Evolutionary conservation across 495 filamentous ascomycete species (phyloP).

Genomic region (Astrothelium subdiscretum): DNA sequence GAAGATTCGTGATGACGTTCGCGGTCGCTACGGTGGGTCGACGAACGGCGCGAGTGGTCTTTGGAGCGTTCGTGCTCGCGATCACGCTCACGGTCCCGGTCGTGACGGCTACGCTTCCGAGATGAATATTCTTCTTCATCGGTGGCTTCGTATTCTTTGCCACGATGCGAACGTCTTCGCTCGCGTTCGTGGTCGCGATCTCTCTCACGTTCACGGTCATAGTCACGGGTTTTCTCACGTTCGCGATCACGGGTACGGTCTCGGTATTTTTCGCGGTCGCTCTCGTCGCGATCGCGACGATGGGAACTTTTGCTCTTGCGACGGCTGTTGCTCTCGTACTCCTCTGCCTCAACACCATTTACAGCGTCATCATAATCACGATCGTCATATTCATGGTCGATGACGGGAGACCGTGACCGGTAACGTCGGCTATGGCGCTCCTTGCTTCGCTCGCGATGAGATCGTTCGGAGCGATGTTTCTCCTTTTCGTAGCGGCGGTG

Average conservation of each 20-base stretch:
- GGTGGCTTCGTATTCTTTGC: slow-evolving; percentile 1
- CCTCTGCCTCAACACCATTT: neutral
- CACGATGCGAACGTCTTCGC: slow-evolving; percentile 20
- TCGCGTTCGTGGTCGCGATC: slow-evolving; percentile 37
- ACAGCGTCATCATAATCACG: slow-evolving; percentile 11
- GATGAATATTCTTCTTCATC: slow-evolving; percentile 11
- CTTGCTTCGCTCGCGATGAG: slow-evolving; percentile 32
- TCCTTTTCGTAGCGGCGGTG: slow-evolving; percentile 31
- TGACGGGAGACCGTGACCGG: slow-evolving; percentile 23
- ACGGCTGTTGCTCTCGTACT: slow-evolving; percentile 2
- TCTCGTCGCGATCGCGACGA: slow-evolving; percentile 17
- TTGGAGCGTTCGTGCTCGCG: slow-evolving; percentile 30
- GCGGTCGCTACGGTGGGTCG: slow-evolving; percentile 1
- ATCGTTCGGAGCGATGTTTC: slow-evolving; percentile 36
- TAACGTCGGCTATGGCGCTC: slow-evolving; percentile 41
- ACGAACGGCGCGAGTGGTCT: slow-evolving; percentile 20
- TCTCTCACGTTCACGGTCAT: slow-evolving; percentile 24
- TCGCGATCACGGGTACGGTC: slow-evolving; percentile 11
- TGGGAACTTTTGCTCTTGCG: slow-evolving; percentile 15
- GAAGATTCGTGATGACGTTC: slow-evolving; percentile 13
- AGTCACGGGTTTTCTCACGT: slow-evolving; percentile 34
- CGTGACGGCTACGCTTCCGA: slow-evolving; percentile 3
- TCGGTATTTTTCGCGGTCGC: slow-evolving; percentile 19
- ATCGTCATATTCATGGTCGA: slow-evolving; percentile 7
- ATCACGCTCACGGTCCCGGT: slow-evolving; percentile 32